Evolutionary conservation across 176 grass and related monocot genomes (phyloP), one percentile per base, ranked within the genome.

Genomic region (Leersia perrieri): DNA sequence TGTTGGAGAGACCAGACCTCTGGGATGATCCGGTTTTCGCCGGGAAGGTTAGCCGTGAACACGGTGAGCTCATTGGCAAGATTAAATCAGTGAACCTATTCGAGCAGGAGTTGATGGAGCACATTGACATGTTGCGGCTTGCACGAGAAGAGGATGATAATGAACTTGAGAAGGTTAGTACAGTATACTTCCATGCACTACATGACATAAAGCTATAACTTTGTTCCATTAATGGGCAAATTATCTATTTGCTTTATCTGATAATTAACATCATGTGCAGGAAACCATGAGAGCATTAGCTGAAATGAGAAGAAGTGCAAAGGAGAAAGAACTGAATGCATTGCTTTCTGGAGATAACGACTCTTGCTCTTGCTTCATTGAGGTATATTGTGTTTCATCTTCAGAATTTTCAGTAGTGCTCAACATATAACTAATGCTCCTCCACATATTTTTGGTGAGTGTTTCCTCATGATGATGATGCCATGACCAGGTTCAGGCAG

Each of bases 251-350:
- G 62, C 63, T 88, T 80, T 79, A 83, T 72, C 22, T 25, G 7
- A 35, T 53, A 32, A 72, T 84, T 73, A 66, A 68, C 33, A 77
- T 15, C 41, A 81, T 72, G 39, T 91, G 38, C 82, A 98, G 95
- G 95, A 98, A 91, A 91, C 81, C 70, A 91, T 95, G 95, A 87
- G 78, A 63, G 92, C 84, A 40, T 87, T 98, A 45, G 63, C 84
- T 8, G 72, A 89, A 76, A 98, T 98, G 95, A 98, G 95, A 87
- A 93, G 74, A 80, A 74, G 73, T 65, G 88, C 92, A 69, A 98
- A 98, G 88, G 90, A 95, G 72, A 98, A 98, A 86, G 95, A 98
- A 74, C 88, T 98, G 20, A 85, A 95, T 80, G 95, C 95, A 11
- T 63, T 98, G 38, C 93, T 98, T 66, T 98, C 92, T 44, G 75